Evolutionary conservation across 2,329 filamentous ascomycete species (phyloP).

Genomic region (Aspergillus sp.): DNA sequence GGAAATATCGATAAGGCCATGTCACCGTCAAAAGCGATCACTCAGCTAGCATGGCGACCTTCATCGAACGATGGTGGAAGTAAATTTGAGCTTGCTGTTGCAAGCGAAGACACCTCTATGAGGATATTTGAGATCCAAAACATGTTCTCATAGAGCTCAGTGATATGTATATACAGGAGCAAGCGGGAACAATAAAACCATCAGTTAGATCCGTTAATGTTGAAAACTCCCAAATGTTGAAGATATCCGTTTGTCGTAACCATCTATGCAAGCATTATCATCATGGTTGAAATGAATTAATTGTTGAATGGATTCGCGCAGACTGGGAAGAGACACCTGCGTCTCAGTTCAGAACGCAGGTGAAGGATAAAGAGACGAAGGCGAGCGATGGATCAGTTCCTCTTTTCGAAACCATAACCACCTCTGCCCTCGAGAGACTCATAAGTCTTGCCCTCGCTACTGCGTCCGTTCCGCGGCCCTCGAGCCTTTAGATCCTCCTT

Average conservation of each 20-base stretch:
- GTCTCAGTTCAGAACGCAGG: not conserved
- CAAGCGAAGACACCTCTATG: slow-evolving; percentile 46
- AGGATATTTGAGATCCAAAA: slow-evolving; percentile 39
- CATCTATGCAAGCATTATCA: slow-evolving; percentile 18
- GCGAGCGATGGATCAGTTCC: slow-evolving; percentile 8
- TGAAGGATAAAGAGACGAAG: slow-evolving; percentile 4
- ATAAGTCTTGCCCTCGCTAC: slow-evolving; percentile 51
- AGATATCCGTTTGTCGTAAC: slow-evolving; percentile 21
- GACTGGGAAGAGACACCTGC: slow-evolving; percentile 1
- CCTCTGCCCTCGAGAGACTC: slow-evolving; percentile 58
- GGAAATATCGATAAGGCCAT: slow-evolving; percentile 36
- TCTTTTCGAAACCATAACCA: slow-evolving; percentile 62
- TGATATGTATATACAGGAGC: slow-evolving; percentile 16
- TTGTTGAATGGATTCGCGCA: slow-evolving; percentile 23
- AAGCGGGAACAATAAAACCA: slow-evolving; percentile 5
- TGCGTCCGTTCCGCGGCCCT: slow-evolving; percentile 70
- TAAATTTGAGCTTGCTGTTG: slow-evolving; percentile 41
- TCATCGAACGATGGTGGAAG: slow-evolving; percentile 10
- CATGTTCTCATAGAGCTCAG: slow-evolving; percentile 24
- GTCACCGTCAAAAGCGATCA: slow-evolving; percentile 63
- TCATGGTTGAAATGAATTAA: slow-evolving; percentile 24
- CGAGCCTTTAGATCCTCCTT: slow-evolving; percentile 74
- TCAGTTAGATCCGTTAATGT: slow-evolving; percentile 12
- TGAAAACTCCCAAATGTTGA: slow-evolving; percentile 31
- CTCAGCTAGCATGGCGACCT: slow-evolving; percentile 70